Evolutionary conservation across 2,329 filamentous ascomycete genomes (phyloP).

Genomic region (Xylariaceae sp.): DNA sequence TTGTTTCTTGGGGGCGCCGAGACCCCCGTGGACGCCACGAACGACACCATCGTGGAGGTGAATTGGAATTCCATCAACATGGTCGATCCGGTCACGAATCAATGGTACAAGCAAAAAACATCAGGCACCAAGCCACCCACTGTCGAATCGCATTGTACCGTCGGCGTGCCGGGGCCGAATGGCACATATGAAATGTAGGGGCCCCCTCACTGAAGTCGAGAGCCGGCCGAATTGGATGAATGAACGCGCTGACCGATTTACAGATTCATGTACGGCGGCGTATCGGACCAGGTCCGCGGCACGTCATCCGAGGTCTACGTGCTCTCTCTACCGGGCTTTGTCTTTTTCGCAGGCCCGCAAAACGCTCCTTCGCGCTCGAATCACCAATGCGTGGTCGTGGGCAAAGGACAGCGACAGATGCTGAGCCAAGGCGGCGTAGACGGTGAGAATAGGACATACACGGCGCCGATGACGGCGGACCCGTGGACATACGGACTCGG

Average conservation of each 20-base stretch:
- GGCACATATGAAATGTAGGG: slow-evolving; percentile 37
- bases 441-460: slow-evolving; percentile 23
- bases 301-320: slow-evolving; percentile 34
- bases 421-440: slow-evolving; percentile 37
- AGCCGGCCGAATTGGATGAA: not conserved
- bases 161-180: slow-evolving; percentile 33
- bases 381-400: slow-evolving; percentile 36
- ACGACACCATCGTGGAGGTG: slow-evolving; percentile 21
- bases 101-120: slow-evolving; percentile 36
- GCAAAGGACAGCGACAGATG: slow-evolving; percentile 38
- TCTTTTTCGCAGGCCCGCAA: slow-evolving; percentile 33
- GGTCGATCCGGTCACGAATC: slow-evolving; percentile 33
- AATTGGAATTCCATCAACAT: slow-evolving; percentile 33
- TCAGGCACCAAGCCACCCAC: slow-evolving; percentile 30
- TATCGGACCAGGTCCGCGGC: slow-evolving; percentile 18
- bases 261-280: slow-evolving; percentile 39
- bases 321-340: slow-evolving; percentile 38
- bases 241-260: not conserved
- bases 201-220: not conserved
- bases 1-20: slow-evolving; percentile 34
- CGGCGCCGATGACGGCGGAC: slow-evolving; percentile 29
- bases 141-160: slow-evolving; percentile 34
- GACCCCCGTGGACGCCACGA: slow-evolving; percentile 23
- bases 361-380: slow-evolving; percentile 28
- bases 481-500: slow-evolving; percentile 38